phyloP scores from a whole-genome alignment of 2,329 filamentous ascomycete genomes.

The Nemania serpens region DNA sequence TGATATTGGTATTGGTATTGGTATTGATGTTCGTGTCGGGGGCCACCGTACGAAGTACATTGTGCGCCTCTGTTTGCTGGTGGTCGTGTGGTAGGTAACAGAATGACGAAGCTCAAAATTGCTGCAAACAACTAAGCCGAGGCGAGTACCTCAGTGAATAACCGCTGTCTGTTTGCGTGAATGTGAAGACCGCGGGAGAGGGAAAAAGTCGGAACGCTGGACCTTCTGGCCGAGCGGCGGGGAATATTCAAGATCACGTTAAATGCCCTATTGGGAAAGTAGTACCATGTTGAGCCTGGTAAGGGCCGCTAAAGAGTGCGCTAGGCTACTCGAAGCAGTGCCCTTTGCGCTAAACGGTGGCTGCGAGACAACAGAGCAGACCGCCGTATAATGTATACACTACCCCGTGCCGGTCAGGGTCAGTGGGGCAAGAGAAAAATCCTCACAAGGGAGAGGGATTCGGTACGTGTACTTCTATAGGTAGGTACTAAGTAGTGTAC shows the following conservation, averaged over 20 bases:
- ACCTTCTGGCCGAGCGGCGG: conserved; percentile 36
- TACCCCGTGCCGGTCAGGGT: conserved; percentile 4
- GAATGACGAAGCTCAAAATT: neutral
- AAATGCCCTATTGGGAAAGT: conserved; percentile 38
- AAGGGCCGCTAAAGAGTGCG: conserved; percentile 13
- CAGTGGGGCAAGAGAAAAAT: conserved; percentile 16
- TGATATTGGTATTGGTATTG: no score
- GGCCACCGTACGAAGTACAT: neutral
- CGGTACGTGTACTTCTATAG: conserved; percentile 16
- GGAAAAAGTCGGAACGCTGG: conserved; percentile 33
- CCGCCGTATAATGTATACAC: conserved; percentile 25
- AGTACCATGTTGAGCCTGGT: conserved; percentile 31
- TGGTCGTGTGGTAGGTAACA: neutral
- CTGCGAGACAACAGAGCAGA: conserved; percentile 29
- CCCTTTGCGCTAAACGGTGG: conserved; percentile 25
- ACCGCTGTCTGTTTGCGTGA: conserved; percentile 11
- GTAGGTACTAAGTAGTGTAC: neutral
- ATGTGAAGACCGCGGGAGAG: conserved; percentile 16
- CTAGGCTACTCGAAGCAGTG: conserved; percentile 29
- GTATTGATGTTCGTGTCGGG: neutral
- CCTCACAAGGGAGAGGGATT: conserved; percentile 9
- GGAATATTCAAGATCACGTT: conserved; percentile 28
- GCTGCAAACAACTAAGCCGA: conserved; percentile 9
- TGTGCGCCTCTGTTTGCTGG: no score
- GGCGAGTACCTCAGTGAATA: conserved; percentile 9